Evolutionary conservation across 805 yeast species (phyloP).

Genomic region (Starmerella vaccinii): DNA sequence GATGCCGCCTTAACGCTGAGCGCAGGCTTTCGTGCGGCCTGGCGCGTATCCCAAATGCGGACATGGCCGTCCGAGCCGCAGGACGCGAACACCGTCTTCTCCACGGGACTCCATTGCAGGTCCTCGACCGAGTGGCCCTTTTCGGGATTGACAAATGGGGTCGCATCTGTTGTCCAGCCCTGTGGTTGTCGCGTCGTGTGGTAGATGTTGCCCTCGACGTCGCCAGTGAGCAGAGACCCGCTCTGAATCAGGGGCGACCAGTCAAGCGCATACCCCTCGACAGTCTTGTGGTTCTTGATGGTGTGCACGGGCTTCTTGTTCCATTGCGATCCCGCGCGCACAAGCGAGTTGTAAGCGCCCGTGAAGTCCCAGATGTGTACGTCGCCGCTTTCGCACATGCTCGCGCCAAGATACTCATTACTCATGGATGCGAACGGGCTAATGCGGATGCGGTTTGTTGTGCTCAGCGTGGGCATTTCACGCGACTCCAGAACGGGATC

Average conservation of each 20-base stretch:
- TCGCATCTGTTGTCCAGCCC: conserved; percentile 74
- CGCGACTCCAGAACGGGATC: conserved; percentile 84
- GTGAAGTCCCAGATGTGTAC: conserved; percentile 74
- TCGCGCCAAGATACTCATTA: conserved; percentile 77
- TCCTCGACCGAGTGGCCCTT: conserved; percentile 74
- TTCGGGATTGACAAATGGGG: conserved; percentile 47
- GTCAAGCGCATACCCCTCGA: conserved; percentile 95
- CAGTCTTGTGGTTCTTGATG: conserved; percentile 73
- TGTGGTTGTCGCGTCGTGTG: conserved; percentile 66
- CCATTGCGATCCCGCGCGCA: conserved; percentile 73
- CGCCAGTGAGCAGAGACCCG: conserved; percentile 83
- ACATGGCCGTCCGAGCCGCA: conserved; percentile 86
- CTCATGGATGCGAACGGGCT: conserved; percentile 65
- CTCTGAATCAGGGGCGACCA: conserved; percentile 82
- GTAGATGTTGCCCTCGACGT: conserved; percentile 71
- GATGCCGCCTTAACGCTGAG: conserved; percentile 68
- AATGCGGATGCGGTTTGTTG: conserved; percentile 81
- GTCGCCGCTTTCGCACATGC: conserved; percentile 84
- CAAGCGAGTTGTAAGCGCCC: conserved; percentile 71
- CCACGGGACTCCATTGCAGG: conserved; percentile 90
- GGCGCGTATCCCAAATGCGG: conserved; percentile 94
- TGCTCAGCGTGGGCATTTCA: conserved; percentile 60
- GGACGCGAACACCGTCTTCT: conserved; percentile 88
- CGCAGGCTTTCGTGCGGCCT: conserved; percentile 85
- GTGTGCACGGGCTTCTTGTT: conserved; percentile 80